phyloP scores from a whole-genome alignment of 768 basidiomycete species.

The Rhodocollybia butyracea region DNA sequence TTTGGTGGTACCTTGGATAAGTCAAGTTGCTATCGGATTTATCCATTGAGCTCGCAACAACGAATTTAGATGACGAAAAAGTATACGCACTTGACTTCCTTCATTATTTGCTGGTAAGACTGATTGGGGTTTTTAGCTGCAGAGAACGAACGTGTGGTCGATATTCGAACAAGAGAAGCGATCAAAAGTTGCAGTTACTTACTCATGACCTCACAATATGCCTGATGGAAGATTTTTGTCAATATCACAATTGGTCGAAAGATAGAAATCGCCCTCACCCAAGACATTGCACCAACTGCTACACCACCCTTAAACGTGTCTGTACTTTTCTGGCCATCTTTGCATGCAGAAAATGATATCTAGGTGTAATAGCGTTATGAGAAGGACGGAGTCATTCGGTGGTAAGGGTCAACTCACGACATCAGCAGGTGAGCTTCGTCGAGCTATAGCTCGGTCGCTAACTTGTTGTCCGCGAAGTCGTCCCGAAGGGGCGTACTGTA shows the following conservation, averaged over 20 bases:
- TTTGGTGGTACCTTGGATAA: conserved; percentile 61
- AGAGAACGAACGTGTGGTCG: not conserved
- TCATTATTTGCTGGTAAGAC: conserved; percentile 62
- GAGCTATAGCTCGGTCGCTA: conserved; percentile 23
- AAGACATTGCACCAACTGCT: conserved; percentile 78
- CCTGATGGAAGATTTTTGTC: conserved; percentile 34
- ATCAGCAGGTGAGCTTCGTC: conserved; percentile 67
- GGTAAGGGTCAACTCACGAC: conserved; percentile 35
- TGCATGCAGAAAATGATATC: conserved; percentile 73
- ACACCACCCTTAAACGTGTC: conserved; percentile 63
- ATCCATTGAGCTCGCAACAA: not conserved
- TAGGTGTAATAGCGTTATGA: conserved; percentile 17
- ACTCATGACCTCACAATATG: conserved; percentile 56
- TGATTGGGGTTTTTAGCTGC: conserved; percentile 43
- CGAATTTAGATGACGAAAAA: not conserved
- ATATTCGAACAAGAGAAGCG: not conserved
- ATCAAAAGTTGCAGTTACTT: conserved; percentile 10
- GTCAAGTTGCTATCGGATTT: conserved; percentile 43
- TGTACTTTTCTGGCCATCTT: conserved; percentile 69
- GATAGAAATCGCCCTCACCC: conserved; percentile 41
- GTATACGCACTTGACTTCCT: conserved; percentile 45
- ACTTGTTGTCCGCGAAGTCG: conserved; percentile 45
- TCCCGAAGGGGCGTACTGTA: conserved; percentile 59
- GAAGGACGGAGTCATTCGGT: not conserved
- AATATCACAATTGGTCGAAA: conserved; percentile 1